Evolutionary conservation across 2,329 filamentous ascomycete genomes (phyloP).

Genomic region (Penicillium psychrosexuale): DNA sequence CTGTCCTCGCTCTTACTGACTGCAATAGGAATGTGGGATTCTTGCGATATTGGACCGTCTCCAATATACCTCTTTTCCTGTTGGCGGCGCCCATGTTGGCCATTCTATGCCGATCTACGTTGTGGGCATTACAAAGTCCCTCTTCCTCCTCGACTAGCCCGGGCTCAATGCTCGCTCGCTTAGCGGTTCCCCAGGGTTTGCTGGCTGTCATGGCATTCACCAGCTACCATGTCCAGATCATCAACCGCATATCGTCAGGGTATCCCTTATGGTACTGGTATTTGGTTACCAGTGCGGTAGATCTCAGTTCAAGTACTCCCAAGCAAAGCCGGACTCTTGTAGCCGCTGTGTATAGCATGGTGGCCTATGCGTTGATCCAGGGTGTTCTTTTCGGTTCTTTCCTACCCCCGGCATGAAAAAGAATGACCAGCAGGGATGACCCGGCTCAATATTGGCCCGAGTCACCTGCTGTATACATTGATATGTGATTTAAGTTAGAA

Average conservation of each 20-base stretch:
- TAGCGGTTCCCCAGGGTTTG: slow-evolving; percentile 70
- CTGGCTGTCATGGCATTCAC: slow-evolving; percentile 70
- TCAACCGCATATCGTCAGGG: slow-evolving; percentile 81
- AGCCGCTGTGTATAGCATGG: slow-evolving; percentile 62
- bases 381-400: slow-evolving; percentile 83
- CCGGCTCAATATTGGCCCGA: not conserved
- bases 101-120: slow-evolving; percentile 63
- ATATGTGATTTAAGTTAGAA: not conserved
- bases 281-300: slow-evolving; percentile 53
- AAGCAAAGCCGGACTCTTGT: slow-evolving; percentile 22
- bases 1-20: not conserved
- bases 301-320: slow-evolving; percentile 14
- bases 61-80: slow-evolving; percentile 83
- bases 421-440: not conserved
- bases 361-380: slow-evolving; percentile 81
- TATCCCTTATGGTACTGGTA: slow-evolving; percentile 90
- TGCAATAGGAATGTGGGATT: slow-evolving; percentile 75
- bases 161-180: slow-evolving; percentile 44
- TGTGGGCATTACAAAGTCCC: slow-evolving; percentile 42
- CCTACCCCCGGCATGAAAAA: slow-evolving; percentile 68
- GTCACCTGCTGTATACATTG: not conserved
- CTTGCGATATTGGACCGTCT: slow-evolving; percentile 82
- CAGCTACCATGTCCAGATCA: slow-evolving; percentile 89
- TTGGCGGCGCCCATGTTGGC: slow-evolving; percentile 75
- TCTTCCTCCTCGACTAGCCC: slow-evolving; percentile 24